These are phyloP conservation scores for Picochlorum sp. DNA, from an alignment of 139 green algal species.

Conservation along the genomic window DNA sequence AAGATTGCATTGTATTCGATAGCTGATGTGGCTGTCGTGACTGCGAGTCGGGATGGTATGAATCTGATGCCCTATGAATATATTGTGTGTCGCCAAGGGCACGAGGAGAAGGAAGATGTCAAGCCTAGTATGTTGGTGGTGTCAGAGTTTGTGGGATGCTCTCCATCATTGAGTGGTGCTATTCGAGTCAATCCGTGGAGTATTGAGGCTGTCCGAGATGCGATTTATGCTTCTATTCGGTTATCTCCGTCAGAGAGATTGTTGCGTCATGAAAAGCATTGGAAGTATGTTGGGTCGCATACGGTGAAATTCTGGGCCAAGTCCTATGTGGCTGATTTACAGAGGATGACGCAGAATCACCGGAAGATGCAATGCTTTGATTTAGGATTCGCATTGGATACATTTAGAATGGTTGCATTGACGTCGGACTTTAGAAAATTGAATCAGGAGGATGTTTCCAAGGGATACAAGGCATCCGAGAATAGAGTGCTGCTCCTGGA, in stretches of 20 bases:
- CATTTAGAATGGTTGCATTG: slow-evolving; percentile 86
- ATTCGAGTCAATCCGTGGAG: slow-evolving; percentile 97
- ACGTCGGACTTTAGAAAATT: slow-evolving; percentile 89
- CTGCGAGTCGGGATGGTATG: slow-evolving; percentile 82
- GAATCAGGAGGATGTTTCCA: slow-evolving; percentile 41
- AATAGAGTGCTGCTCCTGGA: slow-evolving; percentile 86
- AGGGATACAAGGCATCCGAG: slow-evolving; percentile 46
- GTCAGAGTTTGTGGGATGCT: slow-evolving; percentile 98
- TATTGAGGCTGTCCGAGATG: slow-evolving; percentile 72
- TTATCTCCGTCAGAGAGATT: slow-evolving; percentile 52
- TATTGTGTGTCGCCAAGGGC: slow-evolving; percentile 79
- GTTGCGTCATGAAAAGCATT: slow-evolving; percentile 95
- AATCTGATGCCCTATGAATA: slow-evolving; percentile 97
- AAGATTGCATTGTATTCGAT: slow-evolving; percentile 82
- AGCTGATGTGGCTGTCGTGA: slow-evolving; percentile 75
- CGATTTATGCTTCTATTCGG: slow-evolving; percentile 62
- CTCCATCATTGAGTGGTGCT: slow-evolving; percentile 80
- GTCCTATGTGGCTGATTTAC: slow-evolving; percentile 69
- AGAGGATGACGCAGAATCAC: slow-evolving; percentile 62
- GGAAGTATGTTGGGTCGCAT: slow-evolving; percentile 87
- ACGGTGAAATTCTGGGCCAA: slow-evolving; percentile 90
- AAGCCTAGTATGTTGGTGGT: slow-evolving; percentile 68
- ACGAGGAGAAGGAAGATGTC: neutral
- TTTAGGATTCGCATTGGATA: slow-evolving; percentile 93
- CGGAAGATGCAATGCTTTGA: slow-evolving; percentile 86